Percentiles rank a stretch among this genome's conserved stretches.
Evolutionary conservation across 2,329 filamentous ascomycete genomes (phyloP).

Genomic region (Verticillium zaregamsianum): DNA sequence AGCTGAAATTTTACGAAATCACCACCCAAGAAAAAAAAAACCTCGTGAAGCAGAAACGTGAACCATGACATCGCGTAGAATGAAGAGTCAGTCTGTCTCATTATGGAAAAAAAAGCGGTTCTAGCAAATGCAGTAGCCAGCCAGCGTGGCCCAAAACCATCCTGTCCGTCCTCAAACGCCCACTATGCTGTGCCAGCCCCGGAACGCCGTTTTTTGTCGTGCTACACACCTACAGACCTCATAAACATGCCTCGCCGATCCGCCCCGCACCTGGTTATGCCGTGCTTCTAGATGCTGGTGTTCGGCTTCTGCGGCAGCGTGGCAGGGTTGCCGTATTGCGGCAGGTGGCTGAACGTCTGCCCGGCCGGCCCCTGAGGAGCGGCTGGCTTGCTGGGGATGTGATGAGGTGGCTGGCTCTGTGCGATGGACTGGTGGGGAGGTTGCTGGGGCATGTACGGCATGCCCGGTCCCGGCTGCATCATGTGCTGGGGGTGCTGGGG

Average conservation of each 20-base stretch:
- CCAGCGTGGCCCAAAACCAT: constrained; percentile 10
- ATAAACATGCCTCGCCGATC: not conserved
- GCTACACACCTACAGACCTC: not conserved
- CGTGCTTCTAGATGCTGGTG: constrained; percentile 35
- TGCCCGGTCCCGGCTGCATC: constrained; percentile 20
- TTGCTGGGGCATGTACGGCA: constrained; percentile 30
- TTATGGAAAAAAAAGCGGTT: not conserved
- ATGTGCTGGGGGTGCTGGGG: constrained; percentile 30
- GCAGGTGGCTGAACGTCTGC: constrained; percentile 49
- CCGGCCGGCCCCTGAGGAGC: constrained; percentile 34
- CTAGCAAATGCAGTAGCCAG: constrained; percentile 10
- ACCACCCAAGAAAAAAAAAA: not conserved
- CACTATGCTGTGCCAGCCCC: not conserved
- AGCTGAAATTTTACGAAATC: constrained; percentile 2
- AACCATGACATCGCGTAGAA: not conserved
- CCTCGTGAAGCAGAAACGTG: not conserved
- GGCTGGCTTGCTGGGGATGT: constrained; percentile 42
- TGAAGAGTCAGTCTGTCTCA: not conserved
- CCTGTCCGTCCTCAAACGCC: constrained; percentile 12
- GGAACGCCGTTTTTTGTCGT: not conserved
- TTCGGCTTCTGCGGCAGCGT: constrained; percentile 57
- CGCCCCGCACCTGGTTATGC: not conserved
- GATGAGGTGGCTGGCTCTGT: constrained; percentile 35
- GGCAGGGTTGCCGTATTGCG: constrained; percentile 56
- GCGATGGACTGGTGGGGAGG: constrained; percentile 14